phyloP scores from a whole-genome alignment of 2,329 filamentous ascomycete genomes.

The Lasiodiplodia hormozganensis region DNA sequence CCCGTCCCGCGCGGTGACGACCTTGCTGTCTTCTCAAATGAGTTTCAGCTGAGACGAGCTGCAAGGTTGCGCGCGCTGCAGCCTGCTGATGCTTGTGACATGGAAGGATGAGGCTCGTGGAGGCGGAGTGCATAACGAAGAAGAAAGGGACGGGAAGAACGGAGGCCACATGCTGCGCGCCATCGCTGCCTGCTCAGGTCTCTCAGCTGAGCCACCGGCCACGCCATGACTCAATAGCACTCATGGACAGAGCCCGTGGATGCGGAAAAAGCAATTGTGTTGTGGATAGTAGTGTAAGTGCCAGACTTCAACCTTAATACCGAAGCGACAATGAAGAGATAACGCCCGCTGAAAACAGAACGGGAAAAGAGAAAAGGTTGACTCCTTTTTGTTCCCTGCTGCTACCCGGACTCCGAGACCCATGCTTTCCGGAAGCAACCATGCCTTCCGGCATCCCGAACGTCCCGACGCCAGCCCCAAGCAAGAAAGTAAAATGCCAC shows the following conservation, averaged over 20 bases:
- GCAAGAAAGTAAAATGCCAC: conserved; percentile 15
- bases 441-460: conserved; percentile 4
- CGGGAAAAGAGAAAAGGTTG: background rate
- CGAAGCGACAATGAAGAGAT: background rate
- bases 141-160: background rate
- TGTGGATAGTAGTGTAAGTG: conserved; percentile 6
- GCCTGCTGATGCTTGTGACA: background rate
- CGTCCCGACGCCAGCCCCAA: conserved; percentile 8
- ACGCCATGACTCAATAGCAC: conserved; percentile 15
- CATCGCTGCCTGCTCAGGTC: conserved; percentile 11
- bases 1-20: background rate
- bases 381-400: conserved; percentile 18
- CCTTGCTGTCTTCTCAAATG: background rate
- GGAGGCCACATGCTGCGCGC: conserved; percentile 8
- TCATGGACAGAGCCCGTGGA: background rate
- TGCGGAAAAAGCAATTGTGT: background rate
- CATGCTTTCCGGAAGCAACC: conserved; percentile 13
- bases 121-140: background rate
- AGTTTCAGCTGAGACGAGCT: background rate
- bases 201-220: conserved; percentile 21
- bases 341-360: conserved; percentile 6
- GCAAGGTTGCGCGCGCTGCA: background rate
- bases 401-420: conserved; percentile 6
- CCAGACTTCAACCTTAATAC: background rate
- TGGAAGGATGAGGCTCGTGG: background rate